Percentiles rank a stretch among this genome's conserved stretches.
These are phyloP conservation scores for Mycena floridula DNA, from an alignment of 768 basidiomycete species.

Conservation along the genomic window DNA sequence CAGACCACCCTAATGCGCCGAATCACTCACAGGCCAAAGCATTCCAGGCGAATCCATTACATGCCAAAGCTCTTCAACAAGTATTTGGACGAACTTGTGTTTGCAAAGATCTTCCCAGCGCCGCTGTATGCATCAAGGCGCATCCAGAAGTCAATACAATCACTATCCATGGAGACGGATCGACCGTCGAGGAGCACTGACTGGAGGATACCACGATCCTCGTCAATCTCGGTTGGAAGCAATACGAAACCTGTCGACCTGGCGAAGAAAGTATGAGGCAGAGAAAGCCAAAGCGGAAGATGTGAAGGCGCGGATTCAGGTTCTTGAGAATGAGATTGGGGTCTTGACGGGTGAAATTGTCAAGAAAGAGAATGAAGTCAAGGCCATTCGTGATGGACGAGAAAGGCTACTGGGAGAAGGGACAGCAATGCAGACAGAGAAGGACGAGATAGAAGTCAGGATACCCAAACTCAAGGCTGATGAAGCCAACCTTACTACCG, in stretches of 20 bases:
- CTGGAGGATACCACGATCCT: conserved; percentile 94
- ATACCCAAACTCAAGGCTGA: conserved; percentile 43
- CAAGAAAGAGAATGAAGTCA: conserved; percentile 61
- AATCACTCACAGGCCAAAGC: too few species aligned
- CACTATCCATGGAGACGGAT: conserved; percentile 96
- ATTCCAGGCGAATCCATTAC: conserved; percentile 57
- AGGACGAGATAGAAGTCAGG: conserved; percentile 55
- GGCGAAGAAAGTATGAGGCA: conserved; percentile 65
- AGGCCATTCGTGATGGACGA: conserved; percentile 60
- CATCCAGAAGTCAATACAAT: conserved; percentile 96
- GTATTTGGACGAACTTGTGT: conserved; percentile 98
- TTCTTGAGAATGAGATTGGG: conserved; percentile 85
- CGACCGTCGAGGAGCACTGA: conserved; percentile 92
- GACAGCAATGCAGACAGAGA: conserved; percentile 52
- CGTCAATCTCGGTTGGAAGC: conserved; percentile 86
- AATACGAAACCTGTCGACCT: conserved; percentile 68
- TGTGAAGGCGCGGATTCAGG: conserved; percentile 62
- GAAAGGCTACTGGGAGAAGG: conserved; percentile 65
- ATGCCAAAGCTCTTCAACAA: conserved; percentile 86
- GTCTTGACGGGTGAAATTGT: conserved; percentile 66
- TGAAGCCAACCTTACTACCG: conserved; percentile 43
- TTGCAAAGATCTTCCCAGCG: conserved; percentile 86
- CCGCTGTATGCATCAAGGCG: conserved; percentile 90
- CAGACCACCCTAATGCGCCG: too few species aligned
- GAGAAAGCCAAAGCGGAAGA: conserved; percentile 64